Evolutionary conservation across 2,329 filamentous ascomycete genomes (phyloP), one percentile per base, ranked within the genome.

Genomic region (Trichoderma pleuroti): DNA sequence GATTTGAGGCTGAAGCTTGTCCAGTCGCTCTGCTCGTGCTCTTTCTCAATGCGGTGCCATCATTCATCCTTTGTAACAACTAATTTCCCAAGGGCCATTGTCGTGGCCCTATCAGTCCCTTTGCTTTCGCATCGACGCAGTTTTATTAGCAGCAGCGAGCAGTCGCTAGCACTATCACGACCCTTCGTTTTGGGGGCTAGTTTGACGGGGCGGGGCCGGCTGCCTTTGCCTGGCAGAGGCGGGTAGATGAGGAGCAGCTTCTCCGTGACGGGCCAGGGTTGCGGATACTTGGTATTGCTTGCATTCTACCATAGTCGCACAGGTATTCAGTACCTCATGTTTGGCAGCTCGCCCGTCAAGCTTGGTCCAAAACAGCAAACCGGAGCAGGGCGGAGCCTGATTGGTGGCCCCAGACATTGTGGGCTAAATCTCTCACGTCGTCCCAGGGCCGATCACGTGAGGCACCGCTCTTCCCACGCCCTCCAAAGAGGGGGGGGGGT

Each of bases 371-470:
- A 70, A 52, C 26, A n/a, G 62, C 24, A 70, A 70, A n/a, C 39
- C 68, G 68, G 66, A 28, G 54, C 26, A 59, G 11, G 12, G n/a
- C n/a, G 67, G 42, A 46, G 21, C 32, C 57, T 69, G 59, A 69
- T 69, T 69, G 67, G 61, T 16, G 28, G 36, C 24, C 21, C n/a
- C 26, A 18, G 12, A 8, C 32, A 59, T 60, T 62, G 21, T 65
- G 70, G 72, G 63, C 59, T 73, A 73, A 72, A 71, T 71, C 59
- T 62, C 39, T 3, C 49, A 39, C n/a, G 34, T 32, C 14, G 21
- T 34, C 16, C 16, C 14, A 21, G 52, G 16, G 11, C 24, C 32
- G n/a, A 32, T 68, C 65, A 68, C 65, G 65, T 68, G 65, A 60
- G 8, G 39, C 3, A 4, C 9, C 28, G 5, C 21, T n/a, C 39